These are phyloP conservation scores for Teunomyces kruisii DNA, from an alignment of 805 yeast species.

Conservation along the genomic window DNA sequence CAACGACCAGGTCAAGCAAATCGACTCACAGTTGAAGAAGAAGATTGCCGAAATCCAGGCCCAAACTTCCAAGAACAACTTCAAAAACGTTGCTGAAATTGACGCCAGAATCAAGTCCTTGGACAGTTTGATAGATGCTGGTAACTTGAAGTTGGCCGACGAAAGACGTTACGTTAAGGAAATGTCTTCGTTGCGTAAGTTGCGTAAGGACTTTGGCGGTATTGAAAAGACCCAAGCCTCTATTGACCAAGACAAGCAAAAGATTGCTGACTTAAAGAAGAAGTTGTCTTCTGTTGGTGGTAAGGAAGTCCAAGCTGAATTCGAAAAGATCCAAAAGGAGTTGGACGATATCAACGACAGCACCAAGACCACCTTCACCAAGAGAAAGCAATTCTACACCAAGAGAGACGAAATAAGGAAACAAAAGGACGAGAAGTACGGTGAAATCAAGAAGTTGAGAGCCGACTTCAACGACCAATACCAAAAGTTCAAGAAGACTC, in stretches of 20 bases:
- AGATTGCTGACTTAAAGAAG: constrained; percentile 73
- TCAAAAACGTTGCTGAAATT: constrained; percentile 66
- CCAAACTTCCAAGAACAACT: constrained; percentile 67
- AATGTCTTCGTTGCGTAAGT: constrained; percentile 76
- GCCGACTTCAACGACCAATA: constrained; percentile 73
- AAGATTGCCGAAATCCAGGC: constrained; percentile 73
- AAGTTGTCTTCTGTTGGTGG: constrained; percentile 57
- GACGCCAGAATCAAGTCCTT: constrained; percentile 62
- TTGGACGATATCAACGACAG: constrained; percentile 63
- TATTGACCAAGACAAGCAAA: constrained; percentile 74
- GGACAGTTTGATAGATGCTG: constrained; percentile 75
- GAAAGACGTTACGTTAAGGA: constrained; percentile 86
- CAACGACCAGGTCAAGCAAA: constrained; percentile 67
- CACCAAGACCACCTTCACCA: constrained; percentile 61
- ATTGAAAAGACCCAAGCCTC: constrained; percentile 74
- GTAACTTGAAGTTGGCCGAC: constrained; percentile 81
- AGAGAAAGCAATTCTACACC: constrained; percentile 61
- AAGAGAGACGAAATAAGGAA: constrained; percentile 67
- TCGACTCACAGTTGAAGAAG: constrained; percentile 71
- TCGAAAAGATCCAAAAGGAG: constrained; percentile 65
- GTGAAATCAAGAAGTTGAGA: constrained; percentile 65
- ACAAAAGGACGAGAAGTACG: constrained; percentile 67
- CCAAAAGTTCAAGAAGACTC: constrained; percentile 64
- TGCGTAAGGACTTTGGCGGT: constrained; percentile 72
- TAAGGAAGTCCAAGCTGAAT: constrained; percentile 65